Evolutionary conservation across 2,329 filamentous ascomycete species (phyloP), one percentile per base, ranked within the genome.

Genomic region (Aspergillus quadricinctus): DNA sequence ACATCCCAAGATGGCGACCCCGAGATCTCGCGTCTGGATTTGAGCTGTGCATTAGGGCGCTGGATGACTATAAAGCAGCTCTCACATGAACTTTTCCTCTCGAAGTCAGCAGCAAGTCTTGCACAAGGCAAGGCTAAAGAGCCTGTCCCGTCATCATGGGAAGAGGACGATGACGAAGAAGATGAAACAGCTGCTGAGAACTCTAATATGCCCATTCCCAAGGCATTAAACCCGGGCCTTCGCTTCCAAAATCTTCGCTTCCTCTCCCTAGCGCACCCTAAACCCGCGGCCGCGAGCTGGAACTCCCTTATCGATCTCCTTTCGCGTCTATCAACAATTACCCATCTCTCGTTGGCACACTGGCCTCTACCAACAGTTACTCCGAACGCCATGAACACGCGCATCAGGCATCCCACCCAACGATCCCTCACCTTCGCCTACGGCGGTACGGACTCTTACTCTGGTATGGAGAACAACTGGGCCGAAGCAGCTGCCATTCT

Each of bases 321-420:
- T 0, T 75, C 78, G 0, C 75, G 81, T 27, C 69, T 84, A 0
- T 75, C 80, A n/a, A 83, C 78, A 3, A 67, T 88, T 25, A 86
- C 83, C 0, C 84, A 87, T 61, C 74, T 88, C 2, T 87, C 84
- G 0, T 75, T 88, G 2, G 83, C 84, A 2, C 77, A 84, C 66
- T 88, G 84, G 84, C 83, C 83, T 2, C 71, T 76, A 21, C 84
- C 84, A 2, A 82, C 80, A 0, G 70, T 81, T n/a, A 84, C 81
- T 0, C 81, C 82, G 0, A 81, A 83, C 57, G 72, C 82, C 2
- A 71, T 72, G 2, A 78, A 76, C 8, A 68, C 77, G 6, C 77
- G 75, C 10, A 72, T 81, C 37, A 67, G 64, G 59, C 67, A 77
- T 10, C 66, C 70, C 17, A 73, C 72, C 21, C 70, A 72, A 27